Evolutionary conservation across 208 protist genomes (phyloP).

Genomic region (Wallacemonas collosoma): DNA sequence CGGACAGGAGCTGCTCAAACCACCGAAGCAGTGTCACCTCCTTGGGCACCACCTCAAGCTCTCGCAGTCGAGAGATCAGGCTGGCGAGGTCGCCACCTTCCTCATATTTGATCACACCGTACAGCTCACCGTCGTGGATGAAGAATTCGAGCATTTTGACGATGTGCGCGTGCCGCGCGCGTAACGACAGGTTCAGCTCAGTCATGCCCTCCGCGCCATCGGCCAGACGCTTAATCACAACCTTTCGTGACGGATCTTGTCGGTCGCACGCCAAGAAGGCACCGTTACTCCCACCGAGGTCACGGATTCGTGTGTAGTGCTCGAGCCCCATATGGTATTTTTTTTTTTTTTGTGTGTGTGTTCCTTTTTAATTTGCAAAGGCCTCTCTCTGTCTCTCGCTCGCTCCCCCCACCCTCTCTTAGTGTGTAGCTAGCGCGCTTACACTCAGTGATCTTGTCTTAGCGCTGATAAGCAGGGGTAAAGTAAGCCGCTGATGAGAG

Average conservation of each 20-base stretch:
- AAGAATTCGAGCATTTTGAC: constrained; percentile 79
- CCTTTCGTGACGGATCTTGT: constrained; percentile 48
- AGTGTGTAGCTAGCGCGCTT: no score
- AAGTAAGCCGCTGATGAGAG: no score
- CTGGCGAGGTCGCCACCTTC: constrained; percentile 81
- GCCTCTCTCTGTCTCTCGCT: not conserved
- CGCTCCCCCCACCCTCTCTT: no score
- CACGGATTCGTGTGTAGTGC: constrained; percentile 73
- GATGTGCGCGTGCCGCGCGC: constrained; percentile 81
- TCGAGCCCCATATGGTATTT: constrained; percentile 73
- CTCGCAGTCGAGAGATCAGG: constrained; percentile 45
- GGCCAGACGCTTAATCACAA: constrained; percentile 83
- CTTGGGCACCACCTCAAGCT: constrained; percentile 47
- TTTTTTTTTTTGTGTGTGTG: not conserved
- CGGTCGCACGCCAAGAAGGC: constrained; percentile 70
- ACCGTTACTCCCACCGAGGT: constrained; percentile 81
- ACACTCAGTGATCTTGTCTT: no score
- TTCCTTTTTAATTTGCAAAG: not conserved
- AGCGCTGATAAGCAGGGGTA: no score
- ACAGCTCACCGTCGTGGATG: constrained; percentile 64
- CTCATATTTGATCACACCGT: constrained; percentile 84
- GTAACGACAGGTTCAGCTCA: constrained; percentile 77
- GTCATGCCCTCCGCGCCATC: constrained; percentile 67
- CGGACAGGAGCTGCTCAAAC: constrained; percentile 78
- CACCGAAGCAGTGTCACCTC: constrained; percentile 58